phyloP scores from a whole-genome alignment of 352 stramenopile species.

The Pythium dissotocum region DNA sequence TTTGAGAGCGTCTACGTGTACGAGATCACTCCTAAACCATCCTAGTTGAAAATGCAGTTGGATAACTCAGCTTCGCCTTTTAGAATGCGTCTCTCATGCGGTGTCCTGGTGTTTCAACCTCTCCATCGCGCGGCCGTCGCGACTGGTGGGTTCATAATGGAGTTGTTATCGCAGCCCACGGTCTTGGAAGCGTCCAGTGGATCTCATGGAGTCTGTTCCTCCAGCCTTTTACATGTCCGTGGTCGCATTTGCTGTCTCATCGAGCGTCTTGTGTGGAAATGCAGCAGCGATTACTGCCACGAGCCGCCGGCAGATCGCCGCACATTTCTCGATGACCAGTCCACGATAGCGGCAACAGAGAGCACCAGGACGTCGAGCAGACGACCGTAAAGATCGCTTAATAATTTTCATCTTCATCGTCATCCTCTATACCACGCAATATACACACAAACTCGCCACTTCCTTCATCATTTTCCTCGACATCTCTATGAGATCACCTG shows the following conservation, averaged over 20 bases:
- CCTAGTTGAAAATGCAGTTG: not conserved
- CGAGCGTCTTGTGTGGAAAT: not conserved
- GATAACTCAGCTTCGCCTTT: constrained; percentile 82
- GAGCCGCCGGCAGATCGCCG: constrained; percentile 2
- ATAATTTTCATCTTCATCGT: constrained; percentile 18
- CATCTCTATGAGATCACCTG: not conserved
- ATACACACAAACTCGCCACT: not conserved
- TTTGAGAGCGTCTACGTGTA: constrained; percentile 61
- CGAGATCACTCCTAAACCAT: constrained; percentile 30
- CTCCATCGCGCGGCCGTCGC: constrained; percentile 8
- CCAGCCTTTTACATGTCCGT: constrained; percentile 21
- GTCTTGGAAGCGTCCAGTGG: constrained; percentile 17
- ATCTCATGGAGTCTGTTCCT: constrained; percentile 17
- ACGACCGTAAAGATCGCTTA: not conserved
- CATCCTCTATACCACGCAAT: constrained; percentile 8
- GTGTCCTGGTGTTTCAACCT: constrained; percentile 23
- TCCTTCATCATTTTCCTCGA: constrained; percentile 6
- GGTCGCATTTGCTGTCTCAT: constrained; percentile 15
- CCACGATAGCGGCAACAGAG: not conserved
- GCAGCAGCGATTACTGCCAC: not conserved
- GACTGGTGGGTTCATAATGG: not conserved
- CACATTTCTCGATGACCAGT: constrained; percentile 13
- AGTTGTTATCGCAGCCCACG: constrained; percentile 1
- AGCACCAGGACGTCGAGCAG: constrained; percentile 14
- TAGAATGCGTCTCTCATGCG: constrained; percentile 25